Evolutionary conservation across 2,329 filamentous ascomycete genomes (phyloP).

Genomic region (Trichocomaceae sp.): DNA sequence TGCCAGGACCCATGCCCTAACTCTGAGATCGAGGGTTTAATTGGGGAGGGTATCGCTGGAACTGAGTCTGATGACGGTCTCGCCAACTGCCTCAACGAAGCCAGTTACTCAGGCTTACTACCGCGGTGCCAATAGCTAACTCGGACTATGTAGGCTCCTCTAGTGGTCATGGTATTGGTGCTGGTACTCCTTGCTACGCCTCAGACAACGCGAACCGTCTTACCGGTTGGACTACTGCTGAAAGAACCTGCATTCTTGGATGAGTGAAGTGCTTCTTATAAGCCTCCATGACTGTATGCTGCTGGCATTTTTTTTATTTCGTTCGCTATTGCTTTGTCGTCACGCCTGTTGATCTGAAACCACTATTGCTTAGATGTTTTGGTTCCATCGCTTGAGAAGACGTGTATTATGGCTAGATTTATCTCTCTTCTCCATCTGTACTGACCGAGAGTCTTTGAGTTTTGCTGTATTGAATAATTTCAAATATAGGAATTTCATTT

Average conservation of each 20-base stretch:
- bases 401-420: too few relatives aligned
- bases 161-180: conserved; percentile 29
- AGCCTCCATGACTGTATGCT: too few relatives aligned
- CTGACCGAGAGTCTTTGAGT: too few relatives aligned
- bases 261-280: neutral
- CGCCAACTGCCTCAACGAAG: conserved; percentile 25
- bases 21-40: conserved; percentile 31
- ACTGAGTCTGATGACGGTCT: conserved; percentile 31
- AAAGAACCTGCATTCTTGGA: conserved; percentile 1
- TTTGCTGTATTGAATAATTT: too few relatives aligned
- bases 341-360: neutral
- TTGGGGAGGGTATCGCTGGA: conserved; percentile 34
- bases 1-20: conserved; percentile 21
- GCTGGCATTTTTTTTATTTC: neutral
- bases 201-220: conserved; percentile 47
- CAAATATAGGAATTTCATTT: too few relatives aligned
- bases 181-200: conserved; percentile 44
- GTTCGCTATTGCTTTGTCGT: neutral
- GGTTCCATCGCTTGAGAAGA: too few relatives aligned
- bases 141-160: conserved; percentile 24
- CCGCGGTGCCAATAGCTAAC: conserved; percentile 29
- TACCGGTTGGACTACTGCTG: conserved; percentile 32
- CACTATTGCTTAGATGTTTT: too few relatives aligned
- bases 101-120: conserved; percentile 16
- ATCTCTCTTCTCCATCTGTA: too few relatives aligned